Evolutionary conservation across 2,329 filamentous ascomycete genomes (phyloP).

Genomic region (Aspergillus pseudoterreus): DNA sequence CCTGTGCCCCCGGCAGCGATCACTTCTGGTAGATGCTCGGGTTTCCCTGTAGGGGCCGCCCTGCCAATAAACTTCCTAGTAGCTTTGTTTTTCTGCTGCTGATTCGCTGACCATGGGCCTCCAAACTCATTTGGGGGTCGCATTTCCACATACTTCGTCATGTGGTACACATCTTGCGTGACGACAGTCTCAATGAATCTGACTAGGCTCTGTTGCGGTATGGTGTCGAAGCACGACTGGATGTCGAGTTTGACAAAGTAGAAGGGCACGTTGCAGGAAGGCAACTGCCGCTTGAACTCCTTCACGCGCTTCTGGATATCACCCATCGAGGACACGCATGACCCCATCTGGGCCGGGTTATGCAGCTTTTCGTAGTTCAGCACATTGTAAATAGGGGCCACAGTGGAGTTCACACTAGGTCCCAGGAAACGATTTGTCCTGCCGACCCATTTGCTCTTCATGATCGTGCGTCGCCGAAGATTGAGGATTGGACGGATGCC

Average conservation of each 20-base stretch:
- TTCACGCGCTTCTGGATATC: slow-evolving; percentile 75
- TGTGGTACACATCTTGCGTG: slow-evolving; percentile 62
- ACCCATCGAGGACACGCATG: slow-evolving; percentile 74
- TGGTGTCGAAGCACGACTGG: slow-evolving; percentile 88
- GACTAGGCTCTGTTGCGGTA: slow-evolving; percentile 75
- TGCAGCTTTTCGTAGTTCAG: slow-evolving; percentile 70
- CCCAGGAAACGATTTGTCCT: slow-evolving; percentile 50
- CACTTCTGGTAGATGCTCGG: slow-evolving; percentile 44
- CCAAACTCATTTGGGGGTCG: slow-evolving; percentile 43
- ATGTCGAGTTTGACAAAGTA: slow-evolving; percentile 95
- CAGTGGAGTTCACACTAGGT: slow-evolving; percentile 64
- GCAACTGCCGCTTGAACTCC: slow-evolving; percentile 54
- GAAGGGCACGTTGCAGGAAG: slow-evolving; percentile 34
- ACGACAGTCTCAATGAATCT: slow-evolving; percentile 58
- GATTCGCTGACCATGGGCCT: slow-evolving; percentile 15
- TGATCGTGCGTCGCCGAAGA: slow-evolving; percentile 62
- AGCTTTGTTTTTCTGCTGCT: slow-evolving; percentile 21
- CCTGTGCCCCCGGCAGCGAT: slow-evolving; percentile 34
- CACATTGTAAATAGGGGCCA: slow-evolving; percentile 71
- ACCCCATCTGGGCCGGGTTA: slow-evolving; percentile 64
- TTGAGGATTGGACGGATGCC: slow-evolving; percentile 86
- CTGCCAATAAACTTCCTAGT: slow-evolving; percentile 50
- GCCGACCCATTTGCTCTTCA: slow-evolving; percentile 46
- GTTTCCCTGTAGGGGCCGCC: slow-evolving; percentile 46
- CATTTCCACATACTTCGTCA: slow-evolving; percentile 73